Conservation (phyloP, 202 grass and related monocot genomes). For the Digitaria exilis region DNA sequence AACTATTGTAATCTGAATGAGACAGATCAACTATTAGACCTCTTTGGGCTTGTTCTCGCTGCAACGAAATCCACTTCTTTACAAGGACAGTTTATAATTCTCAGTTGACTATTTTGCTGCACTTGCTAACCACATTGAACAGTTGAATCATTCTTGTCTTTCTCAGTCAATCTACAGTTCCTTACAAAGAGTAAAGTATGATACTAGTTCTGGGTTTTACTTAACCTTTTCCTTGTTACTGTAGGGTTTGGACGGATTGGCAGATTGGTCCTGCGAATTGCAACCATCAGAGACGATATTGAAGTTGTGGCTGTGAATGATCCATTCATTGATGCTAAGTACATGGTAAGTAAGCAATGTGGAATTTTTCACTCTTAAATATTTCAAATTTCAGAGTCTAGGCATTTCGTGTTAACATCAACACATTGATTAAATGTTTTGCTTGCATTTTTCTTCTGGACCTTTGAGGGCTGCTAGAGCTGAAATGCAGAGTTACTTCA, state of each 20-base stretch:
- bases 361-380: too few species aligned
- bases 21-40: neutral
- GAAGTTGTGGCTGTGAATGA: constrained; percentile 98
- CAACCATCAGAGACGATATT: constrained; percentile 85
- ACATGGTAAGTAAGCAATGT: constrained; percentile 71
- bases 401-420: neutral
- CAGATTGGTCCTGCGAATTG: constrained; percentile 90
- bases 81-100: neutral
- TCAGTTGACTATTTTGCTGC: neutral
- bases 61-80: neutral
- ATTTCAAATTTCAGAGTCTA: neutral
- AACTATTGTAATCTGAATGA: constrained; percentile 13
- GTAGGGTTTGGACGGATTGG: constrained; percentile 96
- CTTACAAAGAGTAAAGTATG: neutral
- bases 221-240: constrained; percentile 30
- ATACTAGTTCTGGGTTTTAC: neutral
- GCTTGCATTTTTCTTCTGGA: neutral
- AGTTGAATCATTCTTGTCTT: neutral
- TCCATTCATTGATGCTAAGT: constrained; percentile 97
- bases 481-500: neutral
- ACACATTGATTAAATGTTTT: neutral
- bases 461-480: neutral
- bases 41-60: too few species aligned
- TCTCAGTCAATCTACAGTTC: neutral
- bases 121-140: neutral